Base-by-base conservation (phyloP, 148 eudicot genomes). In the Talinum fruticosum region DNA sequence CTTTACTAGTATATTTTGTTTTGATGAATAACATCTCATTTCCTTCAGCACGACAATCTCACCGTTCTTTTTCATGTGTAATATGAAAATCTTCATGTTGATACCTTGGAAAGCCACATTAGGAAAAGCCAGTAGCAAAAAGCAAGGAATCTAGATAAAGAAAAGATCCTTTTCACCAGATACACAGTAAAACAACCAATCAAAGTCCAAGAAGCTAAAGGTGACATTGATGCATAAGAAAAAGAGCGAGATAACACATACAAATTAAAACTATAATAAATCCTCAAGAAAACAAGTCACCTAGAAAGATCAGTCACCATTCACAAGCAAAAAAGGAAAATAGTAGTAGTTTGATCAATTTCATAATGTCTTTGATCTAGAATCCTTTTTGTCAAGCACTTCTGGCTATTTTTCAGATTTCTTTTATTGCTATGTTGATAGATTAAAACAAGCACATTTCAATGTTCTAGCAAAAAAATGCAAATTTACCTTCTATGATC, bases 401-500 rank as follows among this genome's bases (percentile, higher is more conserved):
- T 23, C 24, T 28, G 6, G 59, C 59, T 19, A 53, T 19, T 53
- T 19, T 57, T 8, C 47, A 41, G 23, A 57, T 57, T 18, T 51
- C 57, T 21, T 57, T 23, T 57, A 57, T 5, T 18, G 6, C n/a
- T n/a, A 54, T 54, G 47, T 8, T 2, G 7, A 33, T 54, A 12
- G 10, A 53, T 8, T 23, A 10, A 5, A 32, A 6, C 26, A 68
- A 51, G 66, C 73, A n/a, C n/a, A 77, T 35, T 51, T 33, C 33
- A 21, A 12, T 12, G 14, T 14, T 0, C 5, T 33, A 34, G 18
- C 28, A 49, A 35, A 8, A 49, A 36, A 24, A 69, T 16, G 23
- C 10, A 53, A 38, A n/a, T 45, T 41, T 78, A 78, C 81, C 81
- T 78, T 72, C 15, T 1, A 33, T 16, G 30, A 78, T 29, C 44